Conservation (phyloP, 208 protist genomes). For the Leishmania martiniquensis region DNA sequence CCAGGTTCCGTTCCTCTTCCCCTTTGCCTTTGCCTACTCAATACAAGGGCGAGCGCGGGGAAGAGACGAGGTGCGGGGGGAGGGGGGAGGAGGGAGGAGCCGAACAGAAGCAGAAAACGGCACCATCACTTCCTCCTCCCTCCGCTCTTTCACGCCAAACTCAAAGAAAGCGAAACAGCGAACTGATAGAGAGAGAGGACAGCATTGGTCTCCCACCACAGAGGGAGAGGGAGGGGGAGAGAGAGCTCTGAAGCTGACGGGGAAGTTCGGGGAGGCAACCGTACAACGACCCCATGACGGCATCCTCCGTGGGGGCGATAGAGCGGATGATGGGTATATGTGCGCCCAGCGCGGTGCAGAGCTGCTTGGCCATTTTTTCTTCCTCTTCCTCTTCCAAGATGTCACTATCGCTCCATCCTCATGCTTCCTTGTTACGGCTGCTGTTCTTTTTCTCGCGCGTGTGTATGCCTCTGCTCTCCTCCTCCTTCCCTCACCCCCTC, state of each 20-base stretch:
- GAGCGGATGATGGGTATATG: constrained; percentile 5
- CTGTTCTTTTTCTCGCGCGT: too few relatives aligned
- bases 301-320: not conserved
- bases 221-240: not conserved
- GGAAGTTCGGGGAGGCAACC: not conserved
- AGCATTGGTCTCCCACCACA: not conserved
- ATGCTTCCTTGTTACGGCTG: not conserved
- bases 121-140: not conserved
- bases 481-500: not conserved
- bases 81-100: not conserved
- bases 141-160: not conserved
- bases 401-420: not conserved
- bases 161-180: not conserved
- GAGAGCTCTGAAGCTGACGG: not conserved
- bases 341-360: not conserved
- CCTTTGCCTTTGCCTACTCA: too few relatives aligned
- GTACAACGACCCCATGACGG: not conserved
- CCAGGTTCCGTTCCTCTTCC: too few relatives aligned
- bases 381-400: not conserved
- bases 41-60: too few relatives aligned
- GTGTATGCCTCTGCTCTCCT: too few relatives aligned
- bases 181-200: not conserved
- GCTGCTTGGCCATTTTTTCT: not conserved
- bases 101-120: not conserved
- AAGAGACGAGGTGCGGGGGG: too few relatives aligned